Conservation (phyloP, 768 basidiomycete genomes). For the Floccularia luteovirens region DNA sequence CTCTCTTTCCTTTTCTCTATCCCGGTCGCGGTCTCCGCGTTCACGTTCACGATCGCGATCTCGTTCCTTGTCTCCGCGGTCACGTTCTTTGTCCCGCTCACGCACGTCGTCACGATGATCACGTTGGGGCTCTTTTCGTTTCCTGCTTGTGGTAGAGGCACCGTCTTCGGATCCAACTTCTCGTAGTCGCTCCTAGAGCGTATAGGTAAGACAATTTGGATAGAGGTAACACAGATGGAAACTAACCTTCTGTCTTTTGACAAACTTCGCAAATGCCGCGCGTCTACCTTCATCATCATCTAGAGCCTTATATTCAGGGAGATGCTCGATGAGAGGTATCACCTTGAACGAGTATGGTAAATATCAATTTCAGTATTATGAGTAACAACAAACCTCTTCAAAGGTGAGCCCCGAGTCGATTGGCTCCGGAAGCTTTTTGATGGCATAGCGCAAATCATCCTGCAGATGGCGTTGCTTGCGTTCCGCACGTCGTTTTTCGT, state of each 20-base stretch:
- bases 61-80: constrained; percentile 28
- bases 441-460: constrained; percentile 92
- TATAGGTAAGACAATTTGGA: neutral
- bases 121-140: constrained; percentile 65
- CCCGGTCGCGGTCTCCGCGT: constrained; percentile 24
- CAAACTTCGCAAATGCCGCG: constrained; percentile 79
- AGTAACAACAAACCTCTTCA: constrained; percentile 56
- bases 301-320: constrained; percentile 82
- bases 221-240: constrained; percentile 2
- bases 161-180: constrained; percentile 78
- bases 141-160: constrained; percentile 73
- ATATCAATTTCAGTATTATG: neutral
- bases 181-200: constrained; percentile 66
- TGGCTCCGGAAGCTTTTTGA: constrained; percentile 82
- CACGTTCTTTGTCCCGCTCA: constrained; percentile 35
- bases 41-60: constrained; percentile 35
- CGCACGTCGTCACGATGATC: constrained; percentile 43
- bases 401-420: constrained; percentile 70
- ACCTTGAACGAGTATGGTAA: constrained; percentile 32
- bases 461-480: constrained; percentile 80
- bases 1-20: constrained; percentile 23
- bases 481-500: constrained; percentile 84
- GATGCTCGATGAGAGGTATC: constrained; percentile 68
- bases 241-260: constrained; percentile 82
- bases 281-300: constrained; percentile 83